A percentile compares a stretch with the other conserved stretches of the same genome.
Conservation (phyloP, 2,329 filamentous ascomycete species). For the Bipolaris oryzae region DNA sequence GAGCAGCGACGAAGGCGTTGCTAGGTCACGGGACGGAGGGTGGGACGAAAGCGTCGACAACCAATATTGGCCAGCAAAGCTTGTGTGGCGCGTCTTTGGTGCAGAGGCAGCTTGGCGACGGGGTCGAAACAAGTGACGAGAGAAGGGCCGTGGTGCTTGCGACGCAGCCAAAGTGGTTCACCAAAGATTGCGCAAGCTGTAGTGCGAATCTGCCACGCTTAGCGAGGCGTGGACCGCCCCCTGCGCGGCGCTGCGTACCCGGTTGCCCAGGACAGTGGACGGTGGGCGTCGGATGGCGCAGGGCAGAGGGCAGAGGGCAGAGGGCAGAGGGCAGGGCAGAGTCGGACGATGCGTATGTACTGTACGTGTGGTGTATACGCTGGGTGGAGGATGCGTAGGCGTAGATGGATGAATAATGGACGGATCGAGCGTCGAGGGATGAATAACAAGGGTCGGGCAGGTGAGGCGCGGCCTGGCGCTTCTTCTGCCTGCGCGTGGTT, state of each 20-base stretch:
- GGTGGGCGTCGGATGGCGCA: background rate
- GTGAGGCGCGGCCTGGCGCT: background rate
- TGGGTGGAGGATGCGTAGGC: background rate
- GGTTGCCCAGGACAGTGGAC: background rate
- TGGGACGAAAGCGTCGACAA: background rate
- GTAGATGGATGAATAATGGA: background rate
- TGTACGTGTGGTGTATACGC: background rate
- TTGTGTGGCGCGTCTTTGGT: constrained; percentile 7
- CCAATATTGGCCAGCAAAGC: constrained; percentile 13
- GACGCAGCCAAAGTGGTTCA: constrained; percentile 17
- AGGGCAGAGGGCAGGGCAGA: background rate
- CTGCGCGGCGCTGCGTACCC: constrained; percentile 9
- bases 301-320: background rate
- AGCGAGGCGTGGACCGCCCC: constrained; percentile 13
- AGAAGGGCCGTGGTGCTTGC: constrained; percentile 7
- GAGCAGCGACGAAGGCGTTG: background rate
- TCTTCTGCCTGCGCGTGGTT: constrained; percentile 4
- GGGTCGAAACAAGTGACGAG: constrained; percentile 6
- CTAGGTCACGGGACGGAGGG: background rate
- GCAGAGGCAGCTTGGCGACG: constrained; percentile 7
- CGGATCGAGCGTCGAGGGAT: background rate
- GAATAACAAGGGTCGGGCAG: background rate
- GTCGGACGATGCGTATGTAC: background rate
- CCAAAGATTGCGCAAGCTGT: constrained; percentile 21
- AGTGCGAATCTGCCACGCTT: constrained; percentile 18